These are phyloP conservation scores for Ustilago loliicola DNA, from an alignment of 1,284 basidiomycete species.

Conservation along the genomic window DNA sequence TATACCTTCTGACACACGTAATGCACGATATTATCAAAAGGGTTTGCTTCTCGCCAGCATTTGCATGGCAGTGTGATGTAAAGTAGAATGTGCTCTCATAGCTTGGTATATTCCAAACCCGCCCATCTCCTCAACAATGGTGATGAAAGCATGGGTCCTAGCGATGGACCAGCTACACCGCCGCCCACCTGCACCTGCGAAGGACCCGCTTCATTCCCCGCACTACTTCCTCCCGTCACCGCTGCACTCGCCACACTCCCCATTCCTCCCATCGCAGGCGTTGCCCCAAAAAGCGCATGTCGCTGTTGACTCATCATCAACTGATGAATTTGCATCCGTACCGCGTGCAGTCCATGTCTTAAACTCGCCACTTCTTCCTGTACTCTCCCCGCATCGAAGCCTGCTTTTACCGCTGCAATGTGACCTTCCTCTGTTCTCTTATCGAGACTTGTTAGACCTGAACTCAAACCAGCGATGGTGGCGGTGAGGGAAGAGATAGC, in stretches of 20 bases:
- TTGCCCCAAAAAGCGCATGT: slow-evolving; percentile 33
- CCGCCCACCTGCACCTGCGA: too few species aligned
- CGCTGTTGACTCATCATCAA: slow-evolving; percentile 50
- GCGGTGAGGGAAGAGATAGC: slow-evolving; percentile 34
- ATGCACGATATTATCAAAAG: not conserved
- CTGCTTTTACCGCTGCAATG: slow-evolving; percentile 42
- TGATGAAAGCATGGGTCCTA: slow-evolving; percentile 27
- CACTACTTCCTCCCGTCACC: not conserved
- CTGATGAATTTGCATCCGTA: slow-evolving; percentile 58
- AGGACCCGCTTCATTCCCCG: not conserved
- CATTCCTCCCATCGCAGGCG: not conserved
- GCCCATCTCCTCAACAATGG: slow-evolving; percentile 45
- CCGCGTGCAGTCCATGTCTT: slow-evolving; percentile 52
- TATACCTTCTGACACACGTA: not conserved
- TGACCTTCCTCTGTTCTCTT: slow-evolving; percentile 51
- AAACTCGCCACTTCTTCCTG: slow-evolving; percentile 55
- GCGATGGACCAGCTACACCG: not conserved
- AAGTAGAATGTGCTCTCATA: too few species aligned
- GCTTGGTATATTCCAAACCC: slow-evolving; percentile 49
- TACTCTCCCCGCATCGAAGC: slow-evolving; percentile 52
- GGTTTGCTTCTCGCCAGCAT: too few species aligned
- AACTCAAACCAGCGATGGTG: slow-evolving; percentile 20
- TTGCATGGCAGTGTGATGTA: too few species aligned
- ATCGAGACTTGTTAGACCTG: slow-evolving; percentile 35
- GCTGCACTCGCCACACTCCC: not conserved